Evolutionary conservation across 2,329 filamentous ascomycete species (phyloP), one percentile per base, ranked within the genome.

Genomic region (Bipolaris gigantea): DNA sequence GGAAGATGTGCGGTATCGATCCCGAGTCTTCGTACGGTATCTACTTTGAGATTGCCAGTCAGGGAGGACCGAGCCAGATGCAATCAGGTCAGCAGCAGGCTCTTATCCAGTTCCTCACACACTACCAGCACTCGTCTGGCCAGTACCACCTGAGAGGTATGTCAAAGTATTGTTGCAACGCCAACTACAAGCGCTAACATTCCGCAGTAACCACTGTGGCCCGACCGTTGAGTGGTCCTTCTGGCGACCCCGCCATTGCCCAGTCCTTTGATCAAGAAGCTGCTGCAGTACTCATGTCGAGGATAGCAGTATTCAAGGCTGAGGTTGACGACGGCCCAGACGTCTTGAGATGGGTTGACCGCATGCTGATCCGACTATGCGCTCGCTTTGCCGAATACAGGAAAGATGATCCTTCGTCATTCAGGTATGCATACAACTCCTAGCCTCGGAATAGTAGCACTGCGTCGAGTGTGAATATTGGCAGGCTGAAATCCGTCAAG

Each of bases 1-100:
- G 94, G 94, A 99, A 99, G 79, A 97, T 99, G 93, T 97, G 94
- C 69, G 92, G 92, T 63, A 97, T 99, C 63, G 92, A 97, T 67
- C 94, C 94, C 10, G 89, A 87, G 50, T 87, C 94, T 30, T 97
- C 92, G 69, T 97, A 97, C 68, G 94, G 92, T 57, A 84, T 99
- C 59, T 99, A 97, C 78, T 99, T 97, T 67, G 94, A 99, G 75
- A 95, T 99, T 71, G 93, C 94, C 42, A 91, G 89, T 66, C 94
- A 97, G 77, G 92, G 91, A 33, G 92, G 92, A 7, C 89, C 92
- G 15, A 83, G 89, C 44, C 86, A 90, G 60, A 89, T 95, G 74
- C 90, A 93, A 69, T 90, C 93, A 73, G 86, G 89, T 6, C 89
- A 90, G 23, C 90, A 96, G 72, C 92, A 94, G 76, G 94, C 90